Conservation (phyloP, 192 early-diverging fungal species). For the Nowakowskiella sp. region DNA sequence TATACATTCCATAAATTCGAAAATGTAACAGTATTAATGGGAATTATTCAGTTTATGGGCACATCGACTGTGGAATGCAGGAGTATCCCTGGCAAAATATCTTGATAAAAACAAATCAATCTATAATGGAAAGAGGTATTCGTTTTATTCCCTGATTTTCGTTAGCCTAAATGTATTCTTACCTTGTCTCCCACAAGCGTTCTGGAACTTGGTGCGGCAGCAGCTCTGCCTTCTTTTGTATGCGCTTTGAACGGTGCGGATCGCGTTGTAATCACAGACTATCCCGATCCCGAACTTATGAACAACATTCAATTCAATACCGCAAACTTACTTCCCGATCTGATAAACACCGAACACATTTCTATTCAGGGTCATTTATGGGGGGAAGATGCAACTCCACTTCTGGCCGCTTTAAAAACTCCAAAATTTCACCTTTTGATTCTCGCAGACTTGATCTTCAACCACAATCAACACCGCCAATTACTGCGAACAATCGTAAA, state of each 20-base stretch:
- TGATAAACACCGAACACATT: constrained; percentile 9
- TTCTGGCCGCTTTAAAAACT: too few species aligned
- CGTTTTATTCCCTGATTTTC: too few species aligned
- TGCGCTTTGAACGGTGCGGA: constrained; percentile 62
- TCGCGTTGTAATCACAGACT: constrained; percentile 62
- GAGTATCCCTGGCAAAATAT: constrained; percentile 68
- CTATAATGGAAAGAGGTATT: constrained; percentile 42
- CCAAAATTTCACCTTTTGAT: background rate
- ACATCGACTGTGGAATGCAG: constrained; percentile 88
- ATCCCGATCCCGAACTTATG: constrained; percentile 68
- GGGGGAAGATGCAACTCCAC: too few species aligned
- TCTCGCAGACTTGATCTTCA: constrained; percentile 56
- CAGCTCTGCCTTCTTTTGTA: constrained; percentile 70
- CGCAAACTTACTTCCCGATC: constrained; percentile 62
- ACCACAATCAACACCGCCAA: constrained; percentile 76
- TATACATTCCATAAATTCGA: background rate
- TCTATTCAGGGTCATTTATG: constrained; percentile 22
- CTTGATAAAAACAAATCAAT: constrained; percentile 63
- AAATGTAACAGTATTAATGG: background rate
- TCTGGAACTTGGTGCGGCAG: constrained; percentile 79
- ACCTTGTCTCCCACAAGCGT: too few species aligned
- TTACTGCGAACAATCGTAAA: constrained; percentile 51
- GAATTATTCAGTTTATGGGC: constrained; percentile 60
- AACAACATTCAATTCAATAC: constrained; percentile 69
- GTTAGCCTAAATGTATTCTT: too few species aligned